Evolutionary conservation across 2,329 filamentous ascomycete genomes (phyloP), one percentile per base, ranked within the genome.

Genomic region (Pestalotiopsis sp.): DNA sequence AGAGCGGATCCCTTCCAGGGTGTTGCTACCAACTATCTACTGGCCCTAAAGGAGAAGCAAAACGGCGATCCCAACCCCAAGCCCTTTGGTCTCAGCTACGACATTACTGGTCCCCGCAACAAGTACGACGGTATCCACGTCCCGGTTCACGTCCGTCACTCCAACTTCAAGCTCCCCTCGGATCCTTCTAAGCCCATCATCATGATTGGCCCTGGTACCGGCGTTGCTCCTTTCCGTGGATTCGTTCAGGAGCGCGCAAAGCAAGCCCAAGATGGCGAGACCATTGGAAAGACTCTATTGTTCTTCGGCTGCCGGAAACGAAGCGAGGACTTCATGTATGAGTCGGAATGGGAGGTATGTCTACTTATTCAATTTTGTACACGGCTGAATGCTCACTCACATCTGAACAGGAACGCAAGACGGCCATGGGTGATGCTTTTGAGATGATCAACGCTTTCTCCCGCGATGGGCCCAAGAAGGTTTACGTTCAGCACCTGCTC

Each of bases 161-260:
- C 96, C 71, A 99, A 98, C 85, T 99, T 99, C 89, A 98, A 98
- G 85, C 89, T 99, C 38, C 96, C 96, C 9, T 98, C 96, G 17
- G 94, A 99, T 75, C 94, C 96, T 3, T 89, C 92, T 62, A 97
- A 97, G 82, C 96, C 96, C 38, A 85, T 99, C 74, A 97, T 99
- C 79, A 94, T 98, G 90, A 89, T 98, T 73, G 96, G 96, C 26
- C 96, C 96, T 13, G 96, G 96, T 77, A 98, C 96, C 65, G 96
- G 96, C 84, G 94, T 98, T 66, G 96, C 96, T 30, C 96, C 96
- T 20, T 98, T 99, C 89, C 91, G 96, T 73, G 96, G 88, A 6
- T 99, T 99, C 78, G 87, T 99, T 10, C 96, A 98, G 78, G 96
- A 99, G 81, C 90, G 96, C 74, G 94, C 93, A 65, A 92, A 92